Conservation (phyloP, 1,284 basidiomycete species). For the Sporisorium iseilematis-ciliati region DNA sequence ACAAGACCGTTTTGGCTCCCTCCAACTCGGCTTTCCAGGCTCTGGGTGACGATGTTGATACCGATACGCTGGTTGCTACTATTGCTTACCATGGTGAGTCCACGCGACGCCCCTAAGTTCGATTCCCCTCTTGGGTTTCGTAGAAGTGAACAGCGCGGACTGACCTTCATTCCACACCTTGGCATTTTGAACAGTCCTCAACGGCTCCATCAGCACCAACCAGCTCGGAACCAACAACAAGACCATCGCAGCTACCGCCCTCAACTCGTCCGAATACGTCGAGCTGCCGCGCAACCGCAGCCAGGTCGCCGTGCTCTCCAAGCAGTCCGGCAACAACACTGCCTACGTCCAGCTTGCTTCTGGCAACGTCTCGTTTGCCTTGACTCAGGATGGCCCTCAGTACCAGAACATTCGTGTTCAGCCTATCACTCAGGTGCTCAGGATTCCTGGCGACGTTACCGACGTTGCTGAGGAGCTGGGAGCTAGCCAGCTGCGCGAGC, state of each 20-base stretch:
- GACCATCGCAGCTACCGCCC: conserved; percentile 77
- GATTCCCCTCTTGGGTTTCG: no score
- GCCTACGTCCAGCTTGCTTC: conserved; percentile 75
- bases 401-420: conserved; percentile 71
- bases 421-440: conserved; percentile 72
- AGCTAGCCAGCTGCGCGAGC: conserved; percentile 67
- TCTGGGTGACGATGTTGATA: conserved; percentile 69
- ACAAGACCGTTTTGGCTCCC: conserved; percentile 71
- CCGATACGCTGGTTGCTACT: conserved; percentile 72
- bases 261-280: conserved; percentile 72
- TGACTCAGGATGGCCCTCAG: conserved; percentile 71
- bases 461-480: conserved; percentile 30
- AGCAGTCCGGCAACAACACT: conserved; percentile 70
- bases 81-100: conserved; percentile 75
- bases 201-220: conserved; percentile 73
- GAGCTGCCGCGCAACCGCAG: conserved; percentile 58
- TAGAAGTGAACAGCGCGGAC: no score
- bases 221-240: conserved; percentile 69
- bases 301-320: conserved; percentile 77
- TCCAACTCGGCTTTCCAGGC: conserved; percentile 69
- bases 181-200: conserved; percentile 70
- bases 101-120: no score
- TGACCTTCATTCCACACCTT: no score
- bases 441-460: conserved; percentile 61
- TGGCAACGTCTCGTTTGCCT: conserved; percentile 51